These are phyloP conservation scores for Pyrus communis DNA, from an alignment of 306 rosid species.

Conservation along the genomic window DNA sequence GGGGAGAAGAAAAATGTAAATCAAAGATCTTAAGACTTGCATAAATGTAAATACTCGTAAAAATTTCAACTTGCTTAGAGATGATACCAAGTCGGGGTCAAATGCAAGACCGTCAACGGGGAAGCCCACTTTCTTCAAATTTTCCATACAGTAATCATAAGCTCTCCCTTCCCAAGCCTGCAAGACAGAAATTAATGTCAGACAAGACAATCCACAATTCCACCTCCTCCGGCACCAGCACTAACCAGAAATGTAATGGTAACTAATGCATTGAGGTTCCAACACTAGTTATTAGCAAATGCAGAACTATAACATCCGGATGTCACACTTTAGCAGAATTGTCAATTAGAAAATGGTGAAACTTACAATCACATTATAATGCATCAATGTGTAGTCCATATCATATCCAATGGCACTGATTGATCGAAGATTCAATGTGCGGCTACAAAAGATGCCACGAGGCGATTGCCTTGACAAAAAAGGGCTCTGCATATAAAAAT, in stretches of 20 bases:
- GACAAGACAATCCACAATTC: slow-evolving; percentile 10
- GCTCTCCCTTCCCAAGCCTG: slow-evolving; percentile 99
- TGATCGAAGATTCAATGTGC: slow-evolving; percentile 90
- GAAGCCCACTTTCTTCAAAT: slow-evolving; percentile 77
- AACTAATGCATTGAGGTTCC: background rate
- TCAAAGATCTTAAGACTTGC: slow-evolving; percentile 1
- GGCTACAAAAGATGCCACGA: slow-evolving; percentile 87
- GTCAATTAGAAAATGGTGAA: slow-evolving; percentile 4
- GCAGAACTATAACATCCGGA: background rate
- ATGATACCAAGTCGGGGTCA: slow-evolving; percentile 82
- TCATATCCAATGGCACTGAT: slow-evolving; percentile 98
- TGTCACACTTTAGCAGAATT: background rate
- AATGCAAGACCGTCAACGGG: slow-evolving; percentile 90
- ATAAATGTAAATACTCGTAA: background rate
- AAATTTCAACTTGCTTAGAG: slow-evolving; percentile 13
- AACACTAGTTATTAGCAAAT: background rate
- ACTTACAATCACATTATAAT: slow-evolving; percentile 82
- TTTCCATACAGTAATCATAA: slow-evolving; percentile 93
- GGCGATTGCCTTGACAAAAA: slow-evolving; percentile 69
- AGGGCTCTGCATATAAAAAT: slow-evolving; percentile 56
- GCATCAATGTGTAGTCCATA: slow-evolving; percentile 96
- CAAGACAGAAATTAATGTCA: slow-evolving; percentile 12
- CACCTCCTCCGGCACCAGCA: background rate
- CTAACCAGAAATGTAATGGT: background rate
- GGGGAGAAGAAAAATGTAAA: background rate